phyloP scores from a whole-genome alignment of 441 rosid genomes.

The Arabidopsis hybrid region DNA sequence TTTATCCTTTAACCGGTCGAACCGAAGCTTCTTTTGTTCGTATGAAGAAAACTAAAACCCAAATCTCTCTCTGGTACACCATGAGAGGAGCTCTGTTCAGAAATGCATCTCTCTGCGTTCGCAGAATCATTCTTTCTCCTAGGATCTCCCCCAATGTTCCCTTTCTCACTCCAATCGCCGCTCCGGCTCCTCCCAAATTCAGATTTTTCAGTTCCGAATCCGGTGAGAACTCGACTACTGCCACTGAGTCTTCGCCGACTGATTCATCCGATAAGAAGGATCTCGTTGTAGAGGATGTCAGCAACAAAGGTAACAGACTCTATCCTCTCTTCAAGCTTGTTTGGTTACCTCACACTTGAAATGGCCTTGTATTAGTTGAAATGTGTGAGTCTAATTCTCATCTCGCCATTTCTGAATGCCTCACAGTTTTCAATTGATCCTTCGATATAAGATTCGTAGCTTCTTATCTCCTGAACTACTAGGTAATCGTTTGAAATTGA shows the following conservation, averaged over 20 bases:
- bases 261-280: slow-evolving; percentile 24
- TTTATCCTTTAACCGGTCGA: neutral
- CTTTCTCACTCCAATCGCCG: slow-evolving; percentile 23
- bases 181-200: slow-evolving; percentile 18
- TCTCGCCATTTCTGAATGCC: no score
- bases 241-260: slow-evolving; percentile 5
- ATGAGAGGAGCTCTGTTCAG: slow-evolving; percentile 49
- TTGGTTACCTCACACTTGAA: neutral
- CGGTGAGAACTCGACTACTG: slow-evolving; percentile 32
- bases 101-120: slow-evolving; percentile 45
- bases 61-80: slow-evolving; percentile 39
- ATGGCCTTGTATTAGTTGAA: neutral
- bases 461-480: no score
- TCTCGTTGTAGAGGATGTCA: slow-evolving; percentile 41
- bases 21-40: neutral
- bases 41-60: slow-evolving; percentile 37
- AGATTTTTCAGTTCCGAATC: slow-evolving; percentile 47
- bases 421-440: no score
- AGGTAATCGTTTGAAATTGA: neutral
- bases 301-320: slow-evolving; percentile 38
- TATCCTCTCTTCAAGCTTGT: neutral
- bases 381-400: no score
- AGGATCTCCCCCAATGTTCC: slow-evolving; percentile 19
- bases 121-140: slow-evolving; percentile 35
- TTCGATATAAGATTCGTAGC: no score